Base-by-base conservation (phyloP, 768 basidiomycete species). In the Boletus eberwhitei region DNA sequence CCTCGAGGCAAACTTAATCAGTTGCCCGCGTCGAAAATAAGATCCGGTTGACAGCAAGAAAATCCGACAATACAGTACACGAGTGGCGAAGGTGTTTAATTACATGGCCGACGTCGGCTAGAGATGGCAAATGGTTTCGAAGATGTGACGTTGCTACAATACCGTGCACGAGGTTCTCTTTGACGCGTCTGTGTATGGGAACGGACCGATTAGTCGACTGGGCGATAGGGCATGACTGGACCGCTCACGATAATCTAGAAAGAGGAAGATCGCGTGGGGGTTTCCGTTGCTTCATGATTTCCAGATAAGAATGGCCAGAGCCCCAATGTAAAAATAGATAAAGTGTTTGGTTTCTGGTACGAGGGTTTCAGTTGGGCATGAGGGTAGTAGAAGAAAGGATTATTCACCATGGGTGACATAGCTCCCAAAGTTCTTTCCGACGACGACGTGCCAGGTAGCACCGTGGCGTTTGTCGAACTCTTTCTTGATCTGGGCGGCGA, bases 351-450 rank as follows among this genome's bases (percentile, higher is more conserved):
- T 96, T 82, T 98, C 94, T 97, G 73, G 31, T 52, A 51, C 49
- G 39, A 40, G 22, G 37, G 47, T 40, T 46, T 64, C 48, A 65
- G 59, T 35, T 52, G 45, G 29, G 31, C 29, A 34, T 19, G 51
- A 35, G 45, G 52, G 40, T 16, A n/a, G 39, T 3, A 13, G 21
- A 14, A 13, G 24, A 51, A 36, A 13, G 29, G 9, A 37, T 8
- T 29, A 8, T 87, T 64, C 62, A 96, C 94, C 95, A 67, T 97
- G 95, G 42, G 95, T 97, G 40, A 98, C 95, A 70, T 95, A 98
- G 75, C 90, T 93, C 48, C 95, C 95, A 83, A 96, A 98, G 78
- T 98, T 97, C 80, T 96, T 98, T 57, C 96, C 96, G 48, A 96
- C 96, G 61, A 98, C 94, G 71, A 94, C 93, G 71, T 98, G 96